Conservation (phyloP, 2,329 filamentous ascomycete genomes). For the Nigrospora oryzae region DNA sequence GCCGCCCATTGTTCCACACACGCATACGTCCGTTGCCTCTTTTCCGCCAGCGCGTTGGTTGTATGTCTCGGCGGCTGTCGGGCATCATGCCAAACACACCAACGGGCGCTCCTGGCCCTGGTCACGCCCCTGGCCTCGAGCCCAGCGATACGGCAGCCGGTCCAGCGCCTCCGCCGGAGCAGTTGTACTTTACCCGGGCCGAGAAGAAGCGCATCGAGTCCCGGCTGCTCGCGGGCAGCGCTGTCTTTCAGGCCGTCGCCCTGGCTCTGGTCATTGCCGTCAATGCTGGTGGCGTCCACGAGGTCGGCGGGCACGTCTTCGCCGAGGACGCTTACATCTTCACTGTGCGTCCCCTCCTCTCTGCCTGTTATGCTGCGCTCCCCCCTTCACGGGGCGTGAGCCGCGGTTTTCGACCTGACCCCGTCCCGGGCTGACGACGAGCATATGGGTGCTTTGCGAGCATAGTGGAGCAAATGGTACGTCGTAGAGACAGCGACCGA, state of each 20-base stretch:
- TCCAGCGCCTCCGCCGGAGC: background rate
- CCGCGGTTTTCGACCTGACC: background rate
- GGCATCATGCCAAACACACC: no score
- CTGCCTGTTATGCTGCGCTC: no score
- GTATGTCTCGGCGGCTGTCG: no score
- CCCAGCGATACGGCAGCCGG: no score
- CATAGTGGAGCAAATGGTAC: background rate
- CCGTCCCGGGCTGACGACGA: background rate
- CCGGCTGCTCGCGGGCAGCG: background rate
- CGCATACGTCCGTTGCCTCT: no score
- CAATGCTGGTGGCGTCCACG: background rate
- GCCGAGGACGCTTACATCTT: background rate
- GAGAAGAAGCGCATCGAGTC: background rate
- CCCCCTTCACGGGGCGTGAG: no score
- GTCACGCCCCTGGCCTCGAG: no score
- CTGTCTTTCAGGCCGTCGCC: background rate
- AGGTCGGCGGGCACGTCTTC: background rate
- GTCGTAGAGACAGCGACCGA: background rate
- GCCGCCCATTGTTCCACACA: no score
- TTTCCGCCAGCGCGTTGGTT: no score
- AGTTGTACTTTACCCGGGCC: background rate
- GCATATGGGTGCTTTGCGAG: no score
- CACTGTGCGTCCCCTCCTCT: background rate
- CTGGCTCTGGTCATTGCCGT: background rate
- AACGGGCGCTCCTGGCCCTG: no score